These are phyloP conservation scores for Sisymbrium irio DNA, from an alignment of 345 rosid genomes.

Conservation along the genomic window DNA sequence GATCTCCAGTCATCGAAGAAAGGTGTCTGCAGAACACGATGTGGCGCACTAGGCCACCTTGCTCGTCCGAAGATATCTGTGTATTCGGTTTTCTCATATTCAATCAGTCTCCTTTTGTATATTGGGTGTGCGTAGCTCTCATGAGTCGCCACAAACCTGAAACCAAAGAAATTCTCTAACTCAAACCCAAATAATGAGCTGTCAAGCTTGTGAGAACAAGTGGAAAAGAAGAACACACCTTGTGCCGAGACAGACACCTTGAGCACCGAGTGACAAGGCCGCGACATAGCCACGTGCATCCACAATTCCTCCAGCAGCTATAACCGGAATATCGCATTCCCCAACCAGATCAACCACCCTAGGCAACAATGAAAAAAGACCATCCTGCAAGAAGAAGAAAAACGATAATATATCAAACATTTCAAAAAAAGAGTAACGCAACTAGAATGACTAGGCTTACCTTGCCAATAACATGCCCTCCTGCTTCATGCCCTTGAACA, in stretches of 20 bases:
- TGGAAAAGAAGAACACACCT: slow-evolving; percentile 42
- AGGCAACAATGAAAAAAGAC: slow-evolving; percentile 68
- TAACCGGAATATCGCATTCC: slow-evolving; percentile 61
- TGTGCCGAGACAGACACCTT: slow-evolving; percentile 82
- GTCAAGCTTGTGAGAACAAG: background rate
- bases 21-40: slow-evolving; percentile 65
- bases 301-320: slow-evolving; percentile 80
- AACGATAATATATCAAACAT: no score
- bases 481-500: slow-evolving; percentile 89
- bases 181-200: slow-evolving; percentile 1
- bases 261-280: slow-evolving; percentile 87
- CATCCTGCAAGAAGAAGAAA: no score
- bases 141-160: slow-evolving; percentile 73
- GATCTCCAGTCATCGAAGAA: slow-evolving; percentile 65
- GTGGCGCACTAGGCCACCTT: slow-evolving; percentile 85
- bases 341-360: slow-evolving; percentile 69
- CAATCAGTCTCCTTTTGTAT: slow-evolving; percentile 71
- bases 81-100: slow-evolving; percentile 61
- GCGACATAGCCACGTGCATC: slow-evolving; percentile 88
- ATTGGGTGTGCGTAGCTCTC: slow-evolving; percentile 85
- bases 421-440: no score
- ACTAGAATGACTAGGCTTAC: no score
- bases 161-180: background rate
- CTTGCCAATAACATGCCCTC: slow-evolving; percentile 86
- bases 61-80: slow-evolving; percentile 81